Base-by-base conservation (phyloP, 1,139 yeast genomes). In the Hemisphaericaspora xylanilytica region DNA sequence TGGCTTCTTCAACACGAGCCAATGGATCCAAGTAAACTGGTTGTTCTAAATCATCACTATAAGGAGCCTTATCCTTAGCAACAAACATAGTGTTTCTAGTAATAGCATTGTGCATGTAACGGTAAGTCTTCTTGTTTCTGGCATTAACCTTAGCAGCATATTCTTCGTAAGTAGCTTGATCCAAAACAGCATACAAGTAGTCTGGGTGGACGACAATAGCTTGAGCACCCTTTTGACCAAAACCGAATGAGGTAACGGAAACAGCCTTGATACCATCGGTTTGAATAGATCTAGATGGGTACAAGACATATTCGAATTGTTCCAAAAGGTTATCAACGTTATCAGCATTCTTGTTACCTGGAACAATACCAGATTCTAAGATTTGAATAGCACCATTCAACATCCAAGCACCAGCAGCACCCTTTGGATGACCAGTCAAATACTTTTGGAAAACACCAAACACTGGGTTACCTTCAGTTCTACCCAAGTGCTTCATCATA, bases 321-420 rank as follows among this genome's bases (percentile, higher is more conserved):
- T 88, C 88, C 64, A 92, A 75, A 28, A 74, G 63, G 58, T 81
- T 73, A 67, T 92, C 99, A 57, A 92, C 81, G 63, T 94, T 92
- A 68, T 92, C 99, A 44, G 98, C 98, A 60, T 94, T 94, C 69
- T 97, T 82, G 78, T 92, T 92, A 67, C 99, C 99, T 52, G 99
- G 99, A 55, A 92, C 96, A 57, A 90, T 62, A 68, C 98, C 98
- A 57, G 87, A 66, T 70, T 87, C 85, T 64, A 92, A 75, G 52
- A 90, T 84, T 75, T 92, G 99, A 53, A 92, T 74, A 46, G 90
- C 96, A 70, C 99, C 99, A 67, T 92, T 94, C 78, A 92, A 75
- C 98, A 94, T 92, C 98, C 98, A 92, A 47, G 99, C 97, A 78
- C 97, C 98, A 43, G 99, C 99, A 55, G 98, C 98, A 80, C 98